Base-by-base conservation (phyloP, 805 yeast genomes). In the Monosporozyma servazzii region DNA sequence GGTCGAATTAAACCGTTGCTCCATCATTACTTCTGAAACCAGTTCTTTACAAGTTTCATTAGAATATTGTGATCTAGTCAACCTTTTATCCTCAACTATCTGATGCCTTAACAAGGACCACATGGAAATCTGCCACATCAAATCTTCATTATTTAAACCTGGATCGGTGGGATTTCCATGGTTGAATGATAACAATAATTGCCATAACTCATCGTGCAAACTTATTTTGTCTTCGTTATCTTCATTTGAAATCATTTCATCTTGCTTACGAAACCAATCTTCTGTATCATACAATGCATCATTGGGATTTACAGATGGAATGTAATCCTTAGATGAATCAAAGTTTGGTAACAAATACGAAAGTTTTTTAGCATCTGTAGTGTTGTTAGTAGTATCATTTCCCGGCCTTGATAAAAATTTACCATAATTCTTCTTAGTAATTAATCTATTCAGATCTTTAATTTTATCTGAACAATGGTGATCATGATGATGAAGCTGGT, bases 11-110 rank as follows among this genome's bases (percentile, higher is more conserved):
- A 11, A 36, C 55, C 51, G 13, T 56, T 51, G 45, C 39, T 42
- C 45, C 27, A 13, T 52, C 30, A 57, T 41, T 0, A 69, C 56
- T 30, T 70, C 72, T 3, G 53, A 56, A 2, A 71, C 44, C 0
- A 71, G 37, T 0, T 54, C 60, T n/a, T 66, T 63, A 39, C 63
- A 58, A 29, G 69, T 64, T n/a, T 60, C 20, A 6, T 58, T 48
- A 6, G 65, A 59, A 53, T 68, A 72, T 49, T 63, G 58, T 0
- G 70, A 61, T 50, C 76, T 63, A 2, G 76, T 73, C 3, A 71
- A 48, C 37, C 69, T 56, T 36, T 49, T 46, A 27, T 63, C 37
- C 20, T 18, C 37, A 5, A 27, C n/a, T 15, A 43, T 44, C 52
- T 68, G 66, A 9, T 48, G 62, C 55, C 45, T 62, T 48, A 53